Conservation (phyloP, 768 basidiomycete genomes). For the Podaxis sp. region DNA sequence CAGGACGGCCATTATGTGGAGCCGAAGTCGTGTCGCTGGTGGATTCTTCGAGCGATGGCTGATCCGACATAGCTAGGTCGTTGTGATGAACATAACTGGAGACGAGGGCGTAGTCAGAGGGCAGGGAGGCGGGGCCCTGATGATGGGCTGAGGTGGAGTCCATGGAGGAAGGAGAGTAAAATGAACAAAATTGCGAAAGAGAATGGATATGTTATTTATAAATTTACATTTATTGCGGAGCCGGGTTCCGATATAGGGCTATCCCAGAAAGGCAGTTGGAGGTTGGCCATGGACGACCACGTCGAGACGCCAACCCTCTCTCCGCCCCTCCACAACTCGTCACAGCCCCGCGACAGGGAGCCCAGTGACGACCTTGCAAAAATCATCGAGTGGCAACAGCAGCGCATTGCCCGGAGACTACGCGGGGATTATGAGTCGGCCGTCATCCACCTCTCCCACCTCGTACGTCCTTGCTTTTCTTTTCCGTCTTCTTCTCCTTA, state of each 20-base stretch:
- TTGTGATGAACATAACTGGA: conserved; percentile 45
- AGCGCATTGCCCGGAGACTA: conserved; percentile 66
- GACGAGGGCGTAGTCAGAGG: conserved; percentile 65
- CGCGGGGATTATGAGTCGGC: conserved; percentile 78
- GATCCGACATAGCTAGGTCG: conserved; percentile 4
- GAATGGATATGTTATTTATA: too few relatives aligned
- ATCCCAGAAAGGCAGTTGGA: conserved; percentile 5
- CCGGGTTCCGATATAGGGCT: not conserved
- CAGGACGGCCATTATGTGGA: not conserved
- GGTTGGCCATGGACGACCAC: conserved; percentile 18
- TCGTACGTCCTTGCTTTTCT: conserved; percentile 54
- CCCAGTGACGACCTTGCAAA: conserved; percentile 53
- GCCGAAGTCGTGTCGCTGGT: not conserved
- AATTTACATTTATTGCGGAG: too few relatives aligned
- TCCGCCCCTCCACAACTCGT: conserved; percentile 55
- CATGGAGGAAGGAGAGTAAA: conserved; percentile 15
- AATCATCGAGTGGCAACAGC: conserved; percentile 69
- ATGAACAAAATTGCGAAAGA: not conserved
- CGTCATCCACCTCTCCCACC: conserved; percentile 57
- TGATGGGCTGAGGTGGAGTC: not conserved
- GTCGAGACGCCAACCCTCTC: not conserved
- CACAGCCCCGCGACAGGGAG: conserved; percentile 56
- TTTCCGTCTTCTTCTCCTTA: not conserved
- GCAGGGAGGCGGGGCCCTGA: conserved; percentile 38
- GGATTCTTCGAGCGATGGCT: not conserved